Conservation (phyloP, 1,284 basidiomycete genomes). For the Ustilago curta region DNA sequence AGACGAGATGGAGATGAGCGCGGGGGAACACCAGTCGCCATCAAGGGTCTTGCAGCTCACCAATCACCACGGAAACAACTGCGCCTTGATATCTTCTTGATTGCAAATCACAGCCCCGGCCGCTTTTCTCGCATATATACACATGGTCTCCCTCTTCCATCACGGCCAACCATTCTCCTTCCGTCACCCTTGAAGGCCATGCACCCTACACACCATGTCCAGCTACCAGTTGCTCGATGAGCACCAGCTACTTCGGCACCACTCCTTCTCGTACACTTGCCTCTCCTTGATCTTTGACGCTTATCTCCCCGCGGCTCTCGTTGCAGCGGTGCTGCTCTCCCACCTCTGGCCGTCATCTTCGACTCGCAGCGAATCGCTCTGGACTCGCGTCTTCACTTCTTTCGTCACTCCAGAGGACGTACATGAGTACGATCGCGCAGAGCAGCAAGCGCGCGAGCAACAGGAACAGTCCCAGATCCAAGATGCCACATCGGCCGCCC, state of each 20-base stretch:
- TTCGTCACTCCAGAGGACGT: constrained; percentile 36
- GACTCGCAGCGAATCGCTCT: constrained; percentile 1
- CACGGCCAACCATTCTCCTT: background rate
- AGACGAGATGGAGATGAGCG: background rate
- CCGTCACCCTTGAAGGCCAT: background rate
- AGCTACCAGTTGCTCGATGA: constrained; percentile 9
- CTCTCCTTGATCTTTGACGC: constrained; percentile 23
- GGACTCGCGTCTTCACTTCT: constrained; percentile 15
- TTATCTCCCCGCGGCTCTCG: constrained; percentile 23
- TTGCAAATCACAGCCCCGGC: background rate
- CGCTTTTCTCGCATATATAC: background rate
- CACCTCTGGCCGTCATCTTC: constrained; percentile 14
- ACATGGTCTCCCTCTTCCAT: background rate
- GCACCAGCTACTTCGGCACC: constrained; percentile 1
- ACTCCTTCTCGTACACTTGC: constrained; percentile 7
- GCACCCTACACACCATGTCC: background rate
- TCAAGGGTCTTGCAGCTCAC: background rate
- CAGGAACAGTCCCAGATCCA: constrained; percentile 5
- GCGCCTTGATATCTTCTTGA: background rate
- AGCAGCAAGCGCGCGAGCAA: constrained; percentile 10
- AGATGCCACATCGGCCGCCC: background rate
- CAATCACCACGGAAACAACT: no score
- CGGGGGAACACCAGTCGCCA: background rate
- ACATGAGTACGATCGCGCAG: constrained; percentile 27
- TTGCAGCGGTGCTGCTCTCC: constrained; percentile 5